Evolutionary conservation across 768 basidiomycete species (phyloP).

Genomic region (Candolleomyces efflorescens): DNA sequence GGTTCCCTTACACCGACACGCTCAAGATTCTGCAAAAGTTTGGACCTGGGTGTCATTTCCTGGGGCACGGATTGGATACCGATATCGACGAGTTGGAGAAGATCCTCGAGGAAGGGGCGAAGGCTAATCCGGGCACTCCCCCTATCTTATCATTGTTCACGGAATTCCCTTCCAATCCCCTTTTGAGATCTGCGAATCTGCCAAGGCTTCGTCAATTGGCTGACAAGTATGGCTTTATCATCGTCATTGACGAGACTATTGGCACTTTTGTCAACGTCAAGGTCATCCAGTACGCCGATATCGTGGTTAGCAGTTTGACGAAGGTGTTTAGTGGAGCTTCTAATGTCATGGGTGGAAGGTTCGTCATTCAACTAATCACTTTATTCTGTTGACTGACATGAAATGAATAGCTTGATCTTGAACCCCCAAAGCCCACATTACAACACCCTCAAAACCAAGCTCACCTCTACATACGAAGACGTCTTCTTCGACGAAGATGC

Average conservation of each 20-base stretch:
- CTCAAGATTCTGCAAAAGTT: constrained; percentile 93
- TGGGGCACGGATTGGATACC: constrained; percentile 71
- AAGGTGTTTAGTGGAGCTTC: constrained; percentile 94
- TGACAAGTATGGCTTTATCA: constrained; percentile 82
- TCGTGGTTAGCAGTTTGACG: constrained; percentile 87
- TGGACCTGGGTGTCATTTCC: constrained; percentile 91
- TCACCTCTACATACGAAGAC: constrained; percentile 70
- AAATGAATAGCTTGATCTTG: constrained; percentile 64
- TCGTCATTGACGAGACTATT: constrained; percentile 92
- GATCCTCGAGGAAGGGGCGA: constrained; percentile 46
- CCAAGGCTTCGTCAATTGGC: constrained; percentile 71
- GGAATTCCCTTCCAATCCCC: constrained; percentile 95
- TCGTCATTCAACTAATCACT: constrained; percentile 17
- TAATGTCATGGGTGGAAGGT: constrained; percentile 99
- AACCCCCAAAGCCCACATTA: constrained; percentile 80
- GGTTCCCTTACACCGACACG: constrained; percentile 97
- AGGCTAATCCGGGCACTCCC: constrained; percentile 38
- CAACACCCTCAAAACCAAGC: constrained; percentile 52
- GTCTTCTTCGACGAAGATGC: constrained; percentile 88
- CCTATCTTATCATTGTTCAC: constrained; percentile 81
- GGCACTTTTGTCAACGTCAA: constrained; percentile 95
- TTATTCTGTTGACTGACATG: background rate
- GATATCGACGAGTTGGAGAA: constrained; percentile 72
- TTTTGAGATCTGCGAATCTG: constrained; percentile 82
- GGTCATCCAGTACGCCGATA: constrained; percentile 79